Evolutionary conservation across 176 grass and related monocot genomes (phyloP), one percentile per base, ranked within the genome.

Genomic region (Carex parvula): DNA sequence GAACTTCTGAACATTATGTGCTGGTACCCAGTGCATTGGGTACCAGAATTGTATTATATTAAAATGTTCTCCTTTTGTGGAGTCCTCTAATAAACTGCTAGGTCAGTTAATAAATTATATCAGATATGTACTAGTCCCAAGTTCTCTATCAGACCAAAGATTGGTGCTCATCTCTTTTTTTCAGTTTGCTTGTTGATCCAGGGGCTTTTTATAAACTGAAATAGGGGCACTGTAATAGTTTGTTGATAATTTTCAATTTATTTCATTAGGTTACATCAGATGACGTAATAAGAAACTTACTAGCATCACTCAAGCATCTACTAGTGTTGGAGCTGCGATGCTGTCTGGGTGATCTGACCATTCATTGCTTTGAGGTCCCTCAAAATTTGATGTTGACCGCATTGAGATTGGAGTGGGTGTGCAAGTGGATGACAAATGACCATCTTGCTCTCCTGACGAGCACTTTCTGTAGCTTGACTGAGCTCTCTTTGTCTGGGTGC

Each of bases 361-460:
- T 90, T 56, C 87, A 82, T 64, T 84, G 84, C 68, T 89, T 91
- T 81, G 79, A 83, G 62, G 17, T 32, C 4, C 72, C 72, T 29
- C 72, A 32, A 54, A 76, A 76, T 76, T 76, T 48, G 22, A 55
- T 54, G 11, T 55, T 76, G 48, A 62, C 57, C 13, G 86, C 52
- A 79, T 87, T 97, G 57, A 79, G 72, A 78, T 88, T 97, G 33
- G 88, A 90, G 62, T 90, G 94, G 91, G 89, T 94, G 70, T 74
- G 88, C 83, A 87, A 84, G 80, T 92, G 94, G 91, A 90, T 97
- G 69, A 94, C 94, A 90, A 92, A 97, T 46, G 59, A 86, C 77
- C 91, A 94, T 56, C 81, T 97, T 83, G 64, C 26, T 66, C 55
- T 90, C 66, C 91, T 97, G 64, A 84, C 74, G 60, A 41, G 85